These are phyloP conservation scores for Mycosphaerella sp. DNA, from an alignment of 2,329 filamentous ascomycete genomes.

Conservation along the genomic window DNA sequence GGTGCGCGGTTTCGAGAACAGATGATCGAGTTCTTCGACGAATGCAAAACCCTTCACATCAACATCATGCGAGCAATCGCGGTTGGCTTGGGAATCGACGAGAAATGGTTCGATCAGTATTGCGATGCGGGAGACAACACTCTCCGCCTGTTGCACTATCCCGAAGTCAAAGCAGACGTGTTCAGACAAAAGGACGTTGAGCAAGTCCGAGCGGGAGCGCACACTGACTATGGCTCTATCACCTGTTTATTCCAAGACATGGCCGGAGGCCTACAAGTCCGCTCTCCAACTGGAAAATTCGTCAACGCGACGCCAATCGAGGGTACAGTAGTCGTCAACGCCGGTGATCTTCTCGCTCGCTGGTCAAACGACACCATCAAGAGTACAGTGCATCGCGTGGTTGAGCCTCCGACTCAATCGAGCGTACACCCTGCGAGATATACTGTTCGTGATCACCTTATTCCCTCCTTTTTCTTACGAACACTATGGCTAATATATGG, in stretches of 20 bases:
- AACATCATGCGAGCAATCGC: slow-evolving; percentile 59
- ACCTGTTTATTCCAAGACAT: slow-evolving; percentile 50
- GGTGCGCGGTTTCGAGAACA: slow-evolving; percentile 65
- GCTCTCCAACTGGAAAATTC: slow-evolving; percentile 65
- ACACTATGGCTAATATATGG: not conserved
- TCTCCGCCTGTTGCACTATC: slow-evolving; percentile 47
- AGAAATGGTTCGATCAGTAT: slow-evolving; percentile 70
- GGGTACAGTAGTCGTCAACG: slow-evolving; percentile 79
- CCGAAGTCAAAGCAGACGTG: slow-evolving; percentile 50
- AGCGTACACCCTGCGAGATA: slow-evolving; percentile 66
- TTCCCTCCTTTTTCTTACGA: not conserved
- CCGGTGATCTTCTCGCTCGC: slow-evolving; percentile 74
- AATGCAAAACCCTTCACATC: slow-evolving; percentile 66
- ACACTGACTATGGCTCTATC: slow-evolving; percentile 58
- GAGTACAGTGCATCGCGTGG: slow-evolving; percentile 81
- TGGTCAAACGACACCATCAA: slow-evolving; percentile 83
- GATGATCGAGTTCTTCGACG: slow-evolving; percentile 68
- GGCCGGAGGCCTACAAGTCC: slow-evolving; percentile 54
- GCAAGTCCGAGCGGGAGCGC: slow-evolving; percentile 64
- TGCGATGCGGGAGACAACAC: slow-evolving; percentile 65
- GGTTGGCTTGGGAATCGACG: slow-evolving; percentile 62
- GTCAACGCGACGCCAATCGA: slow-evolving; percentile 77
- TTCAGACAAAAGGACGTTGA: slow-evolving; percentile 46
- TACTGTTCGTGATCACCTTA: slow-evolving; percentile 39
- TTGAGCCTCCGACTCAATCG: slow-evolving; percentile 63